phyloP scores from a whole-genome alignment of 352 stramenopile genomes.

The Phytophthora pluvialis region DNA sequence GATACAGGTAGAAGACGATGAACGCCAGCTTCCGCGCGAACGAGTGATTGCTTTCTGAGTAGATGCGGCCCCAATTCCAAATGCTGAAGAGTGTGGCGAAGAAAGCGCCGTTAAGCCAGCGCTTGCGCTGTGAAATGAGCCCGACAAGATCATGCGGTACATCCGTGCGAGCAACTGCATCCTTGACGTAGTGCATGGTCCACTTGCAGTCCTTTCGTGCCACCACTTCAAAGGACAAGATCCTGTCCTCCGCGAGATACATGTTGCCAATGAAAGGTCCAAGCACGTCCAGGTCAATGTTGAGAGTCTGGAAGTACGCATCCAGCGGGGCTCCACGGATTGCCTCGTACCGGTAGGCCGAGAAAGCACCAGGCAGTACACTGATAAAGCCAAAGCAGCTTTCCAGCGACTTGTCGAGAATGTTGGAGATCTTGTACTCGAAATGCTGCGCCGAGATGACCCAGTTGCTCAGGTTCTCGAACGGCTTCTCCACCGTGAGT shows the following conservation, averaged over 20 bases:
- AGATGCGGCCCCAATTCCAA: constrained; percentile 85
- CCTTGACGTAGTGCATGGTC: constrained; percentile 90
- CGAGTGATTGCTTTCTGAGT: constrained; percentile 84
- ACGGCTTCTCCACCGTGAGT: constrained; percentile 83
- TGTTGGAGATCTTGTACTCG: constrained; percentile 92
- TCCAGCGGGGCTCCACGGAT: constrained; percentile 81
- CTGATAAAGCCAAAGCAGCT: constrained; percentile 90
- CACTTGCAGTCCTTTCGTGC: constrained; percentile 83
- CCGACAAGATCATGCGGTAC: constrained; percentile 84
- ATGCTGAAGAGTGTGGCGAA: constrained; percentile 90
- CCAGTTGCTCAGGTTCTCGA: constrained; percentile 87
- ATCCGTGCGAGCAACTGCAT: constrained; percentile 84
- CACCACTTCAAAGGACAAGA: constrained; percentile 88
- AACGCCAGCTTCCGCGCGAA: constrained; percentile 71
- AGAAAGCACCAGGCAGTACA: constrained; percentile 86
- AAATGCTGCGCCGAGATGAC: constrained; percentile 89
- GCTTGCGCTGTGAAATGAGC: constrained; percentile 85
- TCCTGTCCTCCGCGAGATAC: constrained; percentile 89
- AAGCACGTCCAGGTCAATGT: constrained; percentile 78
- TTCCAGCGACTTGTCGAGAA: constrained; percentile 88
- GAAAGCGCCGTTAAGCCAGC: constrained; percentile 89
- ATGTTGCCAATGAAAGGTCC: constrained; percentile 89
- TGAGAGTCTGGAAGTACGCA: constrained; percentile 89
- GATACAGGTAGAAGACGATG: constrained; percentile 81
- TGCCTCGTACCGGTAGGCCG: constrained; percentile 83